Evolutionary conservation across 306 rosid genomes (phyloP), one percentile per base, ranked within the genome.

Genomic region (Oxytropis ochrocephala): DNA sequence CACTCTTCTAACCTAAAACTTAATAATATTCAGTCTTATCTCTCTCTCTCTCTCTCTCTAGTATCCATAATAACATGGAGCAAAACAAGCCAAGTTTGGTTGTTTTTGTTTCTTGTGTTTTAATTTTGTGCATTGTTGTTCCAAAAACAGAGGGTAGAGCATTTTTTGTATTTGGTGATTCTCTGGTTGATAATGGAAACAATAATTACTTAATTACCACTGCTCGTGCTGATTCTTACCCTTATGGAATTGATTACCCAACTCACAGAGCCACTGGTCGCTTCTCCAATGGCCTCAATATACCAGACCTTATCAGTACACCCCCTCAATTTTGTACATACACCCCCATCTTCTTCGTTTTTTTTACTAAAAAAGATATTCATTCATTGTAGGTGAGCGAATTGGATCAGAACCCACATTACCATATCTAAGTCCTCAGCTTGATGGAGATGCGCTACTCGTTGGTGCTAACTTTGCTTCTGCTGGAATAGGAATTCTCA

Each of bases 391-490:
- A n/a, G 97, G 97, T 61, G 86, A 87, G 82, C 44, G 48, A 67
- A 68, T 91, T 42, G 97, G 96, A 0, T 80, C 94, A 7, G 87
- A 88, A 42, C 74, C 96, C 43, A 85, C 91, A 10, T 36, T 91
- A 77, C 97, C 97, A 18, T 91, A 91, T 59, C 59, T 91, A 83
- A 91, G 91, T 67, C 97, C 96, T 5, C 13, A 46, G 32, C 91
- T 91, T 0, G 18, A 35, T 1, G 94, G 91, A 62, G 68, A 89
- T 51, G 66, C 13, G 0, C 79, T 91, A 9, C 90, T 91, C 0
- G 85, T 82, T 5, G 97, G 97, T 16, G 97, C 97, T 38, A 91
- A 91, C 76, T 89, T 89, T 56, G 97, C 97, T 56, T 91, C 97
- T 19, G 97, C 97, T 16, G 97, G 97, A 58, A 87, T 91, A 48